Percentiles rank a stretch among this genome's conserved stretches.
These are phyloP conservation scores for Mixia osmundae DNA, from an alignment of 1,284 basidiomycete species.

Conservation along the genomic window DNA sequence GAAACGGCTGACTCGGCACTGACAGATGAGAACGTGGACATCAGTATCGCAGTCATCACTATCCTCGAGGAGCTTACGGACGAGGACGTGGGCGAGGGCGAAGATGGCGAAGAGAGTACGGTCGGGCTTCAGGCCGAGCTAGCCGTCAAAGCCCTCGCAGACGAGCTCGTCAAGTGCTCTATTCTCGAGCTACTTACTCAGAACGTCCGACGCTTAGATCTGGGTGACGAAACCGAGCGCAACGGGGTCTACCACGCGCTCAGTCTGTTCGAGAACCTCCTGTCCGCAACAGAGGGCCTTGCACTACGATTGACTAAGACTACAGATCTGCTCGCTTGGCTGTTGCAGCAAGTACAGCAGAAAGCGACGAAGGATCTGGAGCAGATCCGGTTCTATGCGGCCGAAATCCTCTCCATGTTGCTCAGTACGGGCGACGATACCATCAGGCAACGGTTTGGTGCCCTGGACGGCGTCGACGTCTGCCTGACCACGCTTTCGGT, in stretches of 20 bases:
- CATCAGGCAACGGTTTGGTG: constrained; percentile 22
- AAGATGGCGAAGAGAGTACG: constrained; percentile 37
- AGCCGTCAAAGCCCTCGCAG: constrained; percentile 14
- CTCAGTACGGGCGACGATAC: constrained; percentile 38
- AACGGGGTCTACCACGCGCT: constrained; percentile 82
- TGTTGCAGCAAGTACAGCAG: constrained; percentile 35
- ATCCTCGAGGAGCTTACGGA: constrained; percentile 84
- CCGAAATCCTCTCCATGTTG: constrained; percentile 53
- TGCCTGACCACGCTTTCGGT: constrained; percentile 59
- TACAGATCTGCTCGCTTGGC: constrained; percentile 54
- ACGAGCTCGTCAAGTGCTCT: constrained; percentile 44
- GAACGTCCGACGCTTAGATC: constrained; percentile 55
- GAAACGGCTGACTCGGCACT: neutral
- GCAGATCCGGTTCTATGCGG: constrained; percentile 24
- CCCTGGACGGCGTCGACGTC: constrained; percentile 52
- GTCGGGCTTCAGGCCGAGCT: constrained; percentile 32
- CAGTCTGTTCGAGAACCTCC: constrained; percentile 72
- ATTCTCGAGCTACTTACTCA: constrained; percentile 72
- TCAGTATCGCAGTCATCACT: constrained; percentile 73
- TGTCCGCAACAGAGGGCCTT: constrained; percentile 43
- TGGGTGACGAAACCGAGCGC: constrained; percentile 58
- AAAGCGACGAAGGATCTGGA: constrained; percentile 15
- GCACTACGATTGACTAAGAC: constrained; percentile 20
- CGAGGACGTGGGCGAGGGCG: constrained; percentile 69
- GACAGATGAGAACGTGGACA: constrained; percentile 79